Evolutionary conservation across 495 filamentous ascomycete species (phyloP).

Genomic region (Penicillium verhagenii): DNA sequence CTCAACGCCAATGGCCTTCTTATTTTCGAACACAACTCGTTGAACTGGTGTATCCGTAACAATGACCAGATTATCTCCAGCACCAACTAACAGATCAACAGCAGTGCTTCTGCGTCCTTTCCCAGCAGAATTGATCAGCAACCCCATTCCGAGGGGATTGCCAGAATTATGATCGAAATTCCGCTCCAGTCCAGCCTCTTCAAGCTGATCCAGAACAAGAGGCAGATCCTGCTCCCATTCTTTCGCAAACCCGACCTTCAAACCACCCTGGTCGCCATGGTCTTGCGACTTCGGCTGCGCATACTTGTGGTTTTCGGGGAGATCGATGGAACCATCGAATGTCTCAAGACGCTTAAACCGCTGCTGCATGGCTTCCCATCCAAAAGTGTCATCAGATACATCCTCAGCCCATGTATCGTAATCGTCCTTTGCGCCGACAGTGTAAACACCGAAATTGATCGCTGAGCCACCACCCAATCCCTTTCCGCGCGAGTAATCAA

Average conservation of each 20-base stretch:
- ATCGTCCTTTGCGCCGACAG: slow-evolving; percentile 56
- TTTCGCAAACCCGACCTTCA: slow-evolving; percentile 46
- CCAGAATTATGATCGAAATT: slow-evolving; percentile 62
- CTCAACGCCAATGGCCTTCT: slow-evolving; percentile 52
- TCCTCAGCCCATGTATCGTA: slow-evolving; percentile 55
- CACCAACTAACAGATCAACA: slow-evolving; percentile 43
- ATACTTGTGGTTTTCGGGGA: slow-evolving; percentile 37
- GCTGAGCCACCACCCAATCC: slow-evolving; percentile 60
- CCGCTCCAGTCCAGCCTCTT: slow-evolving; percentile 42
- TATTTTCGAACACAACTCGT: slow-evolving; percentile 50
- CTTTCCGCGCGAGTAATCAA: slow-evolving; percentile 58
- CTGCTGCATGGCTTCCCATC: slow-evolving; percentile 47
- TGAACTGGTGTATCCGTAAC: slow-evolving; percentile 48
- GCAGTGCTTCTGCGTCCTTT: slow-evolving; percentile 53
- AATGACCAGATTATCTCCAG: slow-evolving; percentile 52
- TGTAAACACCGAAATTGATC: slow-evolving; percentile 64
- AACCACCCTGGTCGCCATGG: slow-evolving; percentile 50
- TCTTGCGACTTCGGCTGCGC: slow-evolving; percentile 25
- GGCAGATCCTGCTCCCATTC: slow-evolving; percentile 52
- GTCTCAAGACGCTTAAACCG: slow-evolving; percentile 54
- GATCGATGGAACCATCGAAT: slow-evolving; percentile 43
- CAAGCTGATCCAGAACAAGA: slow-evolving; percentile 42
- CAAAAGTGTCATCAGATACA: slow-evolving; percentile 44
- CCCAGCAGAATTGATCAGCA: slow-evolving; percentile 46
- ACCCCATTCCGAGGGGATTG: slow-evolving; percentile 56